phyloP scores from a whole-genome alignment of 495 filamentous ascomycete species.

The Clavariopsis aquatica region DNA sequence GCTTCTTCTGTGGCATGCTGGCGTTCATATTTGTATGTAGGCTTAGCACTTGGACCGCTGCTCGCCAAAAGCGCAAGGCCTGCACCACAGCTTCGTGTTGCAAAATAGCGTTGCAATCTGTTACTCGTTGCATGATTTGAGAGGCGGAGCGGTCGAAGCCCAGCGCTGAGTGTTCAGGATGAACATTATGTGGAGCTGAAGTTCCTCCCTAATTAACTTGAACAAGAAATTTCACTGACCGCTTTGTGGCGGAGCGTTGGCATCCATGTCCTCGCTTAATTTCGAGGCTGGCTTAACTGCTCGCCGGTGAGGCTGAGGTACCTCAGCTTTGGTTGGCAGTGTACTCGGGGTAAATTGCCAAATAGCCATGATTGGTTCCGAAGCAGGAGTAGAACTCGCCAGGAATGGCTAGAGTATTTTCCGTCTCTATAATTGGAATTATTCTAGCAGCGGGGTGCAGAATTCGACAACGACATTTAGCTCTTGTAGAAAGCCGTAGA shows the following conservation, averaged over 20 bases:
- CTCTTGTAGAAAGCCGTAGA: too few species aligned
- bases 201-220: neutral
- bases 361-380: too few species aligned
- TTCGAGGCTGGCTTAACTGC: neutral
- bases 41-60: neutral
- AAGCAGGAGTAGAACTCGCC: too few species aligned
- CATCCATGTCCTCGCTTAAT: neutral
- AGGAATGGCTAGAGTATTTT: too few species aligned
- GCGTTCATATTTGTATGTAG: too few species aligned
- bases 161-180: neutral
- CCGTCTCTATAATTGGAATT: too few species aligned
- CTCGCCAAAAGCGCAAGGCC: neutral
- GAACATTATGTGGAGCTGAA: neutral
- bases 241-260: neutral
- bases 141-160: neutral
- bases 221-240: neutral
- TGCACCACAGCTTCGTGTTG: neutral
- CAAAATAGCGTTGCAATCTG: neutral
- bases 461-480: too few species aligned
- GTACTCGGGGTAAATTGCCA: too few species aligned
- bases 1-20: too few species aligned
- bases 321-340: too few species aligned
- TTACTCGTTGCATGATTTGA: neutral
- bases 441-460: too few species aligned
- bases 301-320: too few species aligned